These are phyloP conservation scores for Penicillium daleae DNA, from an alignment of 495 filamentous ascomycete genomes.

Conservation along the genomic window DNA sequence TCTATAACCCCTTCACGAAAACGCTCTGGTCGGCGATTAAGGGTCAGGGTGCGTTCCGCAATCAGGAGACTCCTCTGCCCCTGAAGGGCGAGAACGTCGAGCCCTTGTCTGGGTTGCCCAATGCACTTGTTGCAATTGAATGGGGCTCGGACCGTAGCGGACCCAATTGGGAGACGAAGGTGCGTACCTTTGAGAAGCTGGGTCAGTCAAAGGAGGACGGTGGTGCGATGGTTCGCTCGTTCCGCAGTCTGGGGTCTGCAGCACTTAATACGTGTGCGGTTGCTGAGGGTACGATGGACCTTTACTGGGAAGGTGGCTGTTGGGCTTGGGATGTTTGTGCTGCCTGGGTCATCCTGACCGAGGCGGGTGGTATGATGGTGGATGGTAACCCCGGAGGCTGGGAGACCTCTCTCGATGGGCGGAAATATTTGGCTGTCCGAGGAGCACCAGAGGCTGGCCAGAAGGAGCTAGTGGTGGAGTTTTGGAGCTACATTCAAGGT, in stretches of 20 bases:
- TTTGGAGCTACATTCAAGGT: constrained; percentile 62
- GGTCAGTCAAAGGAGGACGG: constrained; percentile 64
- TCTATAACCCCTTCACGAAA: constrained; percentile 80
- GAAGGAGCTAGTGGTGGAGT: constrained; percentile 77
- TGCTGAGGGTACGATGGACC: constrained; percentile 75
- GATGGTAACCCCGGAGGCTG: constrained; percentile 78
- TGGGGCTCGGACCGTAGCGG: constrained; percentile 78
- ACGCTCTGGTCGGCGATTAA: constrained; percentile 71
- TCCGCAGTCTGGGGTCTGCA: constrained; percentile 76
- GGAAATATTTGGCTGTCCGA: constrained; percentile 79
- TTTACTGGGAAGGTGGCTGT: constrained; percentile 93
- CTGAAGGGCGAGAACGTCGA: constrained; percentile 51
- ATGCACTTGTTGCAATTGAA: constrained; percentile 71
- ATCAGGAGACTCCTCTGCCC: constrained; percentile 54
- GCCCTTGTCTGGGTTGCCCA: constrained; percentile 60
- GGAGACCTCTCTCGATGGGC: constrained; percentile 72
- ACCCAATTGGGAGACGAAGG: constrained; percentile 75
- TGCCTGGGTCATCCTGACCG: constrained; percentile 83
- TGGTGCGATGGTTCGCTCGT: constrained; percentile 81
- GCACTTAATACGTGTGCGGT: constrained; percentile 85
- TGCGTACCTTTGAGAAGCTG: constrained; percentile 68
- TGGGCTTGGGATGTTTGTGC: constrained; percentile 96
- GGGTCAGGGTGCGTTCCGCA: constrained; percentile 70
- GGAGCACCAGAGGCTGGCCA: constrained; percentile 63
- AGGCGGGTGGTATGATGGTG: constrained; percentile 82